Base-by-base conservation (phyloP, 208 protist genomes). In the Acanthamoeba divionensis region DNA sequence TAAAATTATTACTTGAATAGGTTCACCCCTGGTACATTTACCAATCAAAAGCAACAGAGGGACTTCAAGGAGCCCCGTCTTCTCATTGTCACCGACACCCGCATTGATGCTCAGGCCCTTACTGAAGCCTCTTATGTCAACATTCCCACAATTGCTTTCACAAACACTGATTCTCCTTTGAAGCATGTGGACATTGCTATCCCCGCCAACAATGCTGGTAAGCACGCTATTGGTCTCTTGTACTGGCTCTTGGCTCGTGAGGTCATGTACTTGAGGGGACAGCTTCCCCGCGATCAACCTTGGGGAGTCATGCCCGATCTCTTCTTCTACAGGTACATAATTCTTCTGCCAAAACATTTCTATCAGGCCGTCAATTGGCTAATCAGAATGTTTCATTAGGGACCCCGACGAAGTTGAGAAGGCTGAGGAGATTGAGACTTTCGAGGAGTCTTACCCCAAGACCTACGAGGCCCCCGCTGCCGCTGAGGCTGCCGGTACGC, bases 291-390 rank as follows among this genome's bases (percentile, higher is more conserved):
- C 92, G 91, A 92, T 8, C 91, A 97, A 63, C 92, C 93, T 36
- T 99, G 98, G 99, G 97, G 98, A 67, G 98, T 99, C 87, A 99
- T 99, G 97, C 96, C 98, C 89, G 99, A 99, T 96, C 96, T 99
- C 67, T 99, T 99, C 98, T 98, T 99, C 96, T 99, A 99, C 96
- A 21, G 66, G 65, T 63, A 63, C 55, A 26, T 26, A n/a, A 33
- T 8, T 8, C 55, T 1, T 63, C 8, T 12, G 24, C 55, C 24
- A 33, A n/a, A 10, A 63, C 31, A 33, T 57, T 57, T 13, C 52
- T n/a, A 57, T 57, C 52, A 57, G 18, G 18, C 52, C 18, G 15
- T 18, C 18, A 13, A 57, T 57, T 57, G 15, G 52, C 15, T 57
- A 13, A 57, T 57, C 18, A 18, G 24, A 3, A 6, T 63, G 24